Base-by-base conservation (phyloP, 352 stramenopile species). In the Pythium chondricola region DNA sequence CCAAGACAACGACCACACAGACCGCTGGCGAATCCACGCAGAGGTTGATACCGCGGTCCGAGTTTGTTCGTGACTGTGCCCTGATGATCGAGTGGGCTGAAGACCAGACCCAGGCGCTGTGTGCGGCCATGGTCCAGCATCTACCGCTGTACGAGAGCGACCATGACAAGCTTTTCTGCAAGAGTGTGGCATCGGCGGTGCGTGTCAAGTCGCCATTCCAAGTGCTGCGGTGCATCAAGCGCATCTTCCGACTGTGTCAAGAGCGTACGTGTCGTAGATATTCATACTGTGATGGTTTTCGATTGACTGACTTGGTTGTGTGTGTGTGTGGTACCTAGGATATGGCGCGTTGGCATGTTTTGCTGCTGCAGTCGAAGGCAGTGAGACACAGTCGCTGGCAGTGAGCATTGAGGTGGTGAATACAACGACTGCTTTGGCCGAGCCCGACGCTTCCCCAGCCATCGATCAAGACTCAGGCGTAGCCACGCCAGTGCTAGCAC, bases 31-130 rank as follows among this genome's bases (percentile, higher is more conserved):
- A 33, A 6, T 6, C 22, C 22, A 55, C 46, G n/a, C 37, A 27
- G 13, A n/a, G n/a, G n/a, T n/a, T n/a, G n/a, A n/a, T n/a, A 31
- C 29, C 33, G 13, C 51, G 47, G 17, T 64, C 56, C 1, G 56
- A 53, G 20, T 64, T 64, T 29, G 56, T 64, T 18, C 56, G 43
- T 22, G 56, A 64, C 14, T 58, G 56, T 18, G 48, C 43, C 4
- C 24, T 36, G 25, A 53, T 64, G 43, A 48, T 58, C 38, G 55
- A 58, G 27, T 52, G 56, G 43, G 25, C 32, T 2, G 56, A 58
- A 6, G 14, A 29, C 3, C 16, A 8, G 4, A 55, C 56, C 1
- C 36, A 43, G 24, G 10, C 29, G 16, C 8, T 64, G 13, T 58
- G 56, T 38, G 0, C 38, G 3, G 35, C 43, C 14, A 53, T 64